Percentiles rank a stretch among this genome's conserved stretches.
Evolutionary conservation across 305 asterid genomes (phyloP).

Genomic region (Fraxinus baroniana): DNA sequence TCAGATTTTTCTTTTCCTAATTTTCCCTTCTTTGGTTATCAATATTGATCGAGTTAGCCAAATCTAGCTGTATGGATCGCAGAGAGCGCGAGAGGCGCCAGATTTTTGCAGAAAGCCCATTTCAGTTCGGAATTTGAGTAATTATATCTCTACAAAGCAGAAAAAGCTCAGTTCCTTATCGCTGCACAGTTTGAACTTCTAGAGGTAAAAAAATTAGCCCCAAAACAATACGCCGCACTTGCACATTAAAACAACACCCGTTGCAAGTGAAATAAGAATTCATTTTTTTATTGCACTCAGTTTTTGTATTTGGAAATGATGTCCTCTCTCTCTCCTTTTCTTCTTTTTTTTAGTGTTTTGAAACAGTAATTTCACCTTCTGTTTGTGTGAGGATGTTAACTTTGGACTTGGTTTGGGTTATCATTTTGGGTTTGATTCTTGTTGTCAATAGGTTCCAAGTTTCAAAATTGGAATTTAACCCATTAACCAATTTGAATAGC

Average conservation of each 20-base stretch:
- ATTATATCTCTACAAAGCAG: background rate
- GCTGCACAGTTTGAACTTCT: background rate
- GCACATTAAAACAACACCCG: background rate
- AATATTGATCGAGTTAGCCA: background rate
- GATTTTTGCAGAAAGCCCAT: background rate
- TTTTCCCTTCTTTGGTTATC: background rate
- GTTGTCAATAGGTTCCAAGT: background rate
- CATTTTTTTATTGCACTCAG: background rate
- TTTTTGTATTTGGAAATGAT: slow-evolving; percentile 5
- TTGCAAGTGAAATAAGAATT: background rate
- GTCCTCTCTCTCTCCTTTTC: background rate
- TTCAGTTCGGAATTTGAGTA: background rate
- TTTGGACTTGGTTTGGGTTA: background rate
- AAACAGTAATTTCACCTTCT: background rate
- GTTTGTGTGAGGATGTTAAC: background rate
- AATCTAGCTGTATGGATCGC: slow-evolving; percentile 24
- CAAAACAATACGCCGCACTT: background rate
- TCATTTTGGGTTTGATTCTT: slow-evolving; percentile 2
- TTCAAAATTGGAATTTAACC: background rate
- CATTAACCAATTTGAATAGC: background rate
- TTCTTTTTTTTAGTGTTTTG: slow-evolving; percentile 9
- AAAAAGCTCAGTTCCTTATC: background rate
- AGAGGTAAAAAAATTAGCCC: background rate
- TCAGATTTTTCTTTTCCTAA: background rate
- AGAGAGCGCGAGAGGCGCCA: background rate